phyloP scores from a whole-genome alignment of 2,329 filamentous ascomycete genomes.

The Meredithiella fracta region DNA sequence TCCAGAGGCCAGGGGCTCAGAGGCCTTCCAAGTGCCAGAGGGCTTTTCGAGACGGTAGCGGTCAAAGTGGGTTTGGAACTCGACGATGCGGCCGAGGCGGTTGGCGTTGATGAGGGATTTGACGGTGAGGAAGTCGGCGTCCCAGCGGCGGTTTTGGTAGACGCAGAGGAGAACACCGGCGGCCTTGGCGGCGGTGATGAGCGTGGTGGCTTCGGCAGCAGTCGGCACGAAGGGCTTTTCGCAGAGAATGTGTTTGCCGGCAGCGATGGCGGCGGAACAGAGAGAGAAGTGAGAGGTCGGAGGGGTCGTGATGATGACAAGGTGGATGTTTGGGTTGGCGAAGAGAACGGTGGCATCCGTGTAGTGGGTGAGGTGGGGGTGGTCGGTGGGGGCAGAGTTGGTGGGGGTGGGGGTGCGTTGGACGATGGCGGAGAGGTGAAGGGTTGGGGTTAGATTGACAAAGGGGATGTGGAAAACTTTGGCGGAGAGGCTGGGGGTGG shows the following conservation, averaged over 20 bases:
- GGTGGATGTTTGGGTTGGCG: slow-evolving; percentile 46
- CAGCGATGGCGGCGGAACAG: slow-evolving; percentile 45
- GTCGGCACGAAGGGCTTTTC: slow-evolving; percentile 75
- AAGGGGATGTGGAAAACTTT: slow-evolving; percentile 78
- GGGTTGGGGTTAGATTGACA: slow-evolving; percentile 26
- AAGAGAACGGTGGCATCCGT: slow-evolving; percentile 45
- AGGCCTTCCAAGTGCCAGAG: slow-evolving; percentile 45
- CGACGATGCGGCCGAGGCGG: slow-evolving; percentile 52
- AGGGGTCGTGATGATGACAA: slow-evolving; percentile 55
- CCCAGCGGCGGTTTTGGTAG: slow-evolving; percentile 66
- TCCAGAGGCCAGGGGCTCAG: slow-evolving; percentile 40
- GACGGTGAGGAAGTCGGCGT: slow-evolving; percentile 59
- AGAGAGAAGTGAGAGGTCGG: slow-evolving; percentile 55
- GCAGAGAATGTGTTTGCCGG: slow-evolving; percentile 61
- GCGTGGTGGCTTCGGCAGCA: slow-evolving; percentile 46
- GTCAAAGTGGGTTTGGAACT: slow-evolving; percentile 71
- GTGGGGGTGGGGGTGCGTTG: slow-evolving; percentile 50
- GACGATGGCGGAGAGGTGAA: slow-evolving; percentile 54
- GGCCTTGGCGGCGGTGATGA: slow-evolving; percentile 38
- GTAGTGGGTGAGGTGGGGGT: slow-evolving; percentile 49
- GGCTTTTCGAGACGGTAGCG: slow-evolving; percentile 47
- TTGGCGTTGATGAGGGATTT: slow-evolving; percentile 42
- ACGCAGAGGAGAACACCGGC: slow-evolving; percentile 41
- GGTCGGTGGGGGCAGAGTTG: slow-evolving; percentile 52
- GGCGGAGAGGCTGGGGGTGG: slow-evolving; percentile 36